A percentile compares a stretch with the other conserved stretches of the same genome.
phyloP scores from a whole-genome alignment of 148 eudicot species.

The Vaccinium vitisidaea region DNA sequence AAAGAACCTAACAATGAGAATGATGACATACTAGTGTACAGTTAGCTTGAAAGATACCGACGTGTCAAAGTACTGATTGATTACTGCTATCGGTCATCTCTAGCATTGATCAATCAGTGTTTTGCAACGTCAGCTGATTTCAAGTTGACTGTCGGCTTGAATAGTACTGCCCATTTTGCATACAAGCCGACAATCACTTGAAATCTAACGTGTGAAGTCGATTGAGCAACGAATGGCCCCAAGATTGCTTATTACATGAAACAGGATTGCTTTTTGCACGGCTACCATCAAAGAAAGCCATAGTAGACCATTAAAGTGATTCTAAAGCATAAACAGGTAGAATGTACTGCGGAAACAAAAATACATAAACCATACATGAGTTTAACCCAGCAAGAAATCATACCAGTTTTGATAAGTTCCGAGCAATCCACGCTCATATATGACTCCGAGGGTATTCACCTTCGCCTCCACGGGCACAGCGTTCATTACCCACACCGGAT shows the following conservation, averaged over 20 bases:
- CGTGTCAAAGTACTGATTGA: background rate
- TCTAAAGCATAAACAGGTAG: background rate
- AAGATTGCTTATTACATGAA: background rate
- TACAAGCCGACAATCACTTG: background rate
- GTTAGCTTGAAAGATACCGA: background rate
- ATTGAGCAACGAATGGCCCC: too few species aligned
- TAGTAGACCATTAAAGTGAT: background rate
- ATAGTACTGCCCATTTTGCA: background rate
- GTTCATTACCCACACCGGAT: slow-evolving; percentile 97
- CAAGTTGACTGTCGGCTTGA: background rate
- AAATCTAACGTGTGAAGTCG: background rate
- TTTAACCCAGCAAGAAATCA: background rate
- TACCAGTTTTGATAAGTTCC: slow-evolving; percentile 94
- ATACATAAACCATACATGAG: background rate
- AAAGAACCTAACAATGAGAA: background rate
- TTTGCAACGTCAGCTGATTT: background rate
- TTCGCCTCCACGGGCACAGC: slow-evolving; percentile 56
- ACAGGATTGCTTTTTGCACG: background rate
- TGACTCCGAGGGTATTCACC: slow-evolving; percentile 67
- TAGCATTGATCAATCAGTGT: background rate
- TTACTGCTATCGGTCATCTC: background rate
- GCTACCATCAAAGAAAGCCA: background rate
- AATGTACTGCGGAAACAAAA: background rate
- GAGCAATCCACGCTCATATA: slow-evolving; percentile 78
- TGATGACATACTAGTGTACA: background rate